Conservation (phyloP, 352 stramenopile species). For the Pythium sp. region DNA sequence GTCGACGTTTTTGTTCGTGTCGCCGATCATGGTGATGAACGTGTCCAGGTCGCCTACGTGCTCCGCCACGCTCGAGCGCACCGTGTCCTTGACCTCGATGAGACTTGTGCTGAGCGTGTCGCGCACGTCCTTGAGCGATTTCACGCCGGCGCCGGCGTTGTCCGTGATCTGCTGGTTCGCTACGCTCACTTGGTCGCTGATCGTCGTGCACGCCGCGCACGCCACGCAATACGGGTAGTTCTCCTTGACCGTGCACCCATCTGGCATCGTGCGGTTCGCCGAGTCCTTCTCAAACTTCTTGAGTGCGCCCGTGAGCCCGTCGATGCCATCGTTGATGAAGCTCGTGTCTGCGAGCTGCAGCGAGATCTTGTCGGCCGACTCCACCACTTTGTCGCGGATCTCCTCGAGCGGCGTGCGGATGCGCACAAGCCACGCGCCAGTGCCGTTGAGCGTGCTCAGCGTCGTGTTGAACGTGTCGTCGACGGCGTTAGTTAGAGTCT, state of each 20-base stretch:
- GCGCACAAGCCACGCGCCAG: slow-evolving; percentile 35
- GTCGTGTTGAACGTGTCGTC: slow-evolving; percentile 42
- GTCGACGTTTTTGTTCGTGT: slow-evolving; percentile 28
- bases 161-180: slow-evolving; percentile 33
- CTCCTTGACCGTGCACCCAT: slow-evolving; percentile 22
- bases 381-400: slow-evolving; percentile 40
- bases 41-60: slow-evolving; percentile 26
- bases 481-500: slow-evolving; percentile 41
- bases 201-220: slow-evolving; percentile 35
- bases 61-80: slow-evolving; percentile 36
- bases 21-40: slow-evolving; percentile 24
- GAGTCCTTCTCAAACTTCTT: slow-evolving; percentile 28
- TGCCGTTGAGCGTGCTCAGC: slow-evolving; percentile 34
- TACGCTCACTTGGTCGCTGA: slow-evolving; percentile 28
- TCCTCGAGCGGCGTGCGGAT: slow-evolving; percentile 39
- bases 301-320: slow-evolving; percentile 29
- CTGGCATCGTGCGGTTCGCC: slow-evolving; percentile 28
- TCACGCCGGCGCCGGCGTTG: slow-evolving; percentile 35
- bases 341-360: slow-evolving; percentile 29
- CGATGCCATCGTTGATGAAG: slow-evolving; percentile 45
- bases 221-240: slow-evolving; percentile 31
- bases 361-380: slow-evolving; percentile 29
- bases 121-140: slow-evolving; percentile 30
- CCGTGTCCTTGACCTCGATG: slow-evolving; percentile 30
- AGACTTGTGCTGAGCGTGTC: slow-evolving; percentile 36